Percentiles rank a stretch among this genome's conserved stretches.
Conservation (phyloP, 192 early-diverging fungal species). For the Coemansia sp. region DNA sequence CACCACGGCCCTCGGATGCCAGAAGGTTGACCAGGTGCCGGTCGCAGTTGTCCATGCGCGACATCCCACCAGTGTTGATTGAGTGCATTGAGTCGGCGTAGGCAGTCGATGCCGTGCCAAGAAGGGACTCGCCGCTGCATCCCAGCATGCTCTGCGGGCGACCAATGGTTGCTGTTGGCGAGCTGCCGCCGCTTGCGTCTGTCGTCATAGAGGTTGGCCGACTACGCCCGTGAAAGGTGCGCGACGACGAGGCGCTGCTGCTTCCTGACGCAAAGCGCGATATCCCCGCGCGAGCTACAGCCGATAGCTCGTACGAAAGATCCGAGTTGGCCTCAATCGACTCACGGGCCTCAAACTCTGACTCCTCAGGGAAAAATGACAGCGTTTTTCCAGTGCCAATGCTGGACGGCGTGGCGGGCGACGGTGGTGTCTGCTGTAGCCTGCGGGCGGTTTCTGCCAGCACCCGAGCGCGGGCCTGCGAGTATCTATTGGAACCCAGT, state of each 20-base stretch:
- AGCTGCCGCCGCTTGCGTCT: constrained; percentile 2
- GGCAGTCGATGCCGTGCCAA: background rate
- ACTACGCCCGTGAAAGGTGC: constrained; percentile 12
- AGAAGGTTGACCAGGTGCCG: background rate
- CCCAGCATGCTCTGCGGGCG: constrained; percentile 19
- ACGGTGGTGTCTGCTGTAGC: constrained; percentile 19
- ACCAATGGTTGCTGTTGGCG: background rate
- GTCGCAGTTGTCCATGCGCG: constrained; percentile 2
- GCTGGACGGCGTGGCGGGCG: constrained; percentile 39
- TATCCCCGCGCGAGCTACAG: constrained; percentile 11
- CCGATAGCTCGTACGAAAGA: background rate
- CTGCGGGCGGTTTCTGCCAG: constrained; percentile 38
- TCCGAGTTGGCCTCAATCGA: background rate
- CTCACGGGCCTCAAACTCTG: constrained; percentile 15
- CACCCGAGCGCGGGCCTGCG: constrained; percentile 27
- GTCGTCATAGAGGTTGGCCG: constrained; percentile 11
- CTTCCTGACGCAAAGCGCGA: constrained; percentile 11
- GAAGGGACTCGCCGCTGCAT: constrained; percentile 24
- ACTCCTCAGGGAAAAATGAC: constrained; percentile 39
- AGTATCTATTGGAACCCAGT: constrained; percentile 23
- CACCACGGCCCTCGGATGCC: background rate
- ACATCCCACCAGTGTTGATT: background rate
- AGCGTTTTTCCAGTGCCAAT: constrained; percentile 36
- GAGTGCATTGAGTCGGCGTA: constrained; percentile 4
- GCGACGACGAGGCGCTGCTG: constrained; percentile 19